phyloP scores from a whole-genome alignment of 1,139 yeast genomes.

The Protomyces arabidopsidicola region DNA sequence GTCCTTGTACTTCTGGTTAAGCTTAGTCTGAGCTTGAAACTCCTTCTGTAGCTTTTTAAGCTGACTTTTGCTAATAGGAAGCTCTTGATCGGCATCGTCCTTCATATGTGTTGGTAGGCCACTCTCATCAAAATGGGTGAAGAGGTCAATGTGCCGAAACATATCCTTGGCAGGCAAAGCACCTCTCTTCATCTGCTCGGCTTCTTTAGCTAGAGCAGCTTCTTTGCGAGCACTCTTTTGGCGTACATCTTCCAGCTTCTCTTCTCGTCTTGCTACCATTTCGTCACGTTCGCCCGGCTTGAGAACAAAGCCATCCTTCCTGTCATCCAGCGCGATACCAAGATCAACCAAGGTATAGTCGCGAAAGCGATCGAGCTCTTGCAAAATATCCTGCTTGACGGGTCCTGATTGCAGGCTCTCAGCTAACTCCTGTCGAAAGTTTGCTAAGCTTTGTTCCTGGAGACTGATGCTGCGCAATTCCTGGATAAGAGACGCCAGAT shows the following conservation, averaged over 20 bases:
- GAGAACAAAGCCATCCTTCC: conserved; percentile 58
- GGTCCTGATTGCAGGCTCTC: not conserved
- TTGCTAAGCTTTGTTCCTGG: not conserved
- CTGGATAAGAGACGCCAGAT: not conserved
- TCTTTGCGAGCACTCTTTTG: conserved; percentile 44
- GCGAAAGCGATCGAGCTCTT: conserved; percentile 56
- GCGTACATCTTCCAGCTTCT: conserved; percentile 44
- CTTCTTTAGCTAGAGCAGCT: conserved; percentile 52
- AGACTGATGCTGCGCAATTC: not conserved
- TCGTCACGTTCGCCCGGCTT: conserved; percentile 77
- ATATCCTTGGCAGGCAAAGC: conserved; percentile 64
- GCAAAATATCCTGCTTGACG: conserved; percentile 47
- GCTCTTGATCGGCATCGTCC: conserved; percentile 72
- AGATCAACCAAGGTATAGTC: conserved; percentile 62
- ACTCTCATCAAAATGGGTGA: conserved; percentile 71
- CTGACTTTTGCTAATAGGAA: conserved; percentile 66
- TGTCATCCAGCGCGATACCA: conserved; percentile 84
- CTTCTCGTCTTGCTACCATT: conserved; percentile 55
- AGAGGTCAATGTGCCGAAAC: conserved; percentile 54
- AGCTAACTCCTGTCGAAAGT: not conserved
- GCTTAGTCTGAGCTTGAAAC: conserved; percentile 73
- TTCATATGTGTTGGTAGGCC: conserved; percentile 70
- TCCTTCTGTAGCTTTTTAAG: conserved; percentile 74
- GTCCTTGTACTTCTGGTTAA: conserved; percentile 58
- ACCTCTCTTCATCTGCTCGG: conserved; percentile 64